A percentile compares a stretch with the other conserved stretches of the same genome.
phyloP scores from a whole-genome alignment of 768 basidiomycete genomes.

The Serendipita sp. region DNA sequence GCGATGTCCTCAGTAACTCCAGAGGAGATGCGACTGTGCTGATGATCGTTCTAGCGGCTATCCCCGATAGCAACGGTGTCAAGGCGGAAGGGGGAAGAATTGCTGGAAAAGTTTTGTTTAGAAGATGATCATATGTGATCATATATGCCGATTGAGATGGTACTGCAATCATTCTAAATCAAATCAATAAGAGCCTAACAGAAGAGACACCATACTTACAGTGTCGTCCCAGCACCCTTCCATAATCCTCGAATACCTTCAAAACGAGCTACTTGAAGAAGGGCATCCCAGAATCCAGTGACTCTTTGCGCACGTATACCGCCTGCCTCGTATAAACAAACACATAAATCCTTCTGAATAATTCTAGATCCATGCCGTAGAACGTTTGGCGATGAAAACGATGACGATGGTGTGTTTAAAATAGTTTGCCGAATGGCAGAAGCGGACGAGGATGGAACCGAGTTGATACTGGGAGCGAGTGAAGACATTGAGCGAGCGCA shows the following conservation, averaged over 20 bases:
- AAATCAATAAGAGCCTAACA: constrained; percentile 10
- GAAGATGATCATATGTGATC: constrained; percentile 83
- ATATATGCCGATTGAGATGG: constrained; percentile 90
- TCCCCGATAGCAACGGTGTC: constrained; percentile 66
- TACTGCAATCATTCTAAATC: constrained; percentile 62
- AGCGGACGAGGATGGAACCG: background rate
- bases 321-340: constrained; percentile 67
- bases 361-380: constrained; percentile 16
- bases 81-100: constrained; percentile 32
- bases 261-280: constrained; percentile 58
- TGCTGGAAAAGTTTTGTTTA: constrained; percentile 43
- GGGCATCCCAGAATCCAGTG: constrained; percentile 72
- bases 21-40: constrained; percentile 71
- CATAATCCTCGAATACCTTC: constrained; percentile 80
- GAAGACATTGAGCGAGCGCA: constrained; percentile 72
- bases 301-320: constrained; percentile 55
- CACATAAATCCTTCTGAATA: constrained; percentile 43
- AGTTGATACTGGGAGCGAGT: constrained; percentile 23
- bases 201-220: constrained; percentile 35
- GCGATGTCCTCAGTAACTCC: constrained; percentile 83
- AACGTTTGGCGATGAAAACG: background rate
- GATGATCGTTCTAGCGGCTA: constrained; percentile 63
- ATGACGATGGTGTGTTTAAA: background rate
- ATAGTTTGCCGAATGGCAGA: constrained; percentile 3
- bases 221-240: constrained; percentile 85